Base-by-base conservation (phyloP, 352 stramenopile species). In the Phytophthora chlamydospora region DNA sequence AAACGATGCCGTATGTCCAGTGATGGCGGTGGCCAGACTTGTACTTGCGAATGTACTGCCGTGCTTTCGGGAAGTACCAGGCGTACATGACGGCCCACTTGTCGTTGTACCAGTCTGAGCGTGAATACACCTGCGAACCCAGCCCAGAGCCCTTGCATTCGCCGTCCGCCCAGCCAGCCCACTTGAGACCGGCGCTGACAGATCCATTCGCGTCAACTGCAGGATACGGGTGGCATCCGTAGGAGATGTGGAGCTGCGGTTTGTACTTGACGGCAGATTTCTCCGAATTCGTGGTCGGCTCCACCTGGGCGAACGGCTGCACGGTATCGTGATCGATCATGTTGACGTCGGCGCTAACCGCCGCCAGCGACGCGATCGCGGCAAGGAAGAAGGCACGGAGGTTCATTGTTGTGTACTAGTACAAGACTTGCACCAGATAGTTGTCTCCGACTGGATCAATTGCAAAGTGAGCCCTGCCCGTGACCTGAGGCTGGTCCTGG, bases 21-120 rank as follows among this genome's bases (percentile, higher is more conserved):
- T n/a, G 45, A 14, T 58, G 56, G 6, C 31, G 45, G 24, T 58
- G 46, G 5, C 29, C 45, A 3, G 17, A 13, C 0, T 9, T 13
- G 11, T 35, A 47, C 24, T 35, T 47, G 11, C 0, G 60, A 21
- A 41, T 33, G 35, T 11, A 60, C 38, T 54, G 53, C 57, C 36
- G 60, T 31, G 68, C 71, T 39, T 80, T 76, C 16, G 71, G 68
- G 48, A 80, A 76, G 57, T 80, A 76, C 57, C 48, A 59, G 11
- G 57, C 48, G 40, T 65, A 65, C 57, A 59, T 54, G 47, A 66
- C 54, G 33, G 48, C 71, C 47, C 47, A 73, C 19, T 56, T 53
- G 43, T 47, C 65, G 6, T 68, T 58, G 64, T 68, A 68, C 46
- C 19, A 50, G 3, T 21, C 34, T 5, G 64, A 51, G n/a, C 64